Evolutionary conservation across 148 eudicot genomes (phyloP), one percentile per base, ranked within the genome.

Genomic region (Cornus suecica): DNA sequence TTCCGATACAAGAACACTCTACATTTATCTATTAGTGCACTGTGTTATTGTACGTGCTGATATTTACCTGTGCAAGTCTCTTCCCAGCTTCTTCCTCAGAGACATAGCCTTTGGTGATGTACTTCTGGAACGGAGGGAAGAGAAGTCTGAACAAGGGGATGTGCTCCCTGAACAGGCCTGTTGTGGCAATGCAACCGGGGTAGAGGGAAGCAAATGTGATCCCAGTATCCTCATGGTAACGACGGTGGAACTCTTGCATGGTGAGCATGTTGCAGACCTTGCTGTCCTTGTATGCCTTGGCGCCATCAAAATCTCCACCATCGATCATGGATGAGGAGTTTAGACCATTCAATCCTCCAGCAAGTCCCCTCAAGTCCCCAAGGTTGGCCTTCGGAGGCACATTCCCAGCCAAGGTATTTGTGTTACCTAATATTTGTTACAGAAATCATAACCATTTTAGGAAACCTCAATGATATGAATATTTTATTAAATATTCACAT

Each of bases 251-350:
- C 76, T 94, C 98, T 78, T 92, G 98, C 97, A 94, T 94, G 10
- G 97, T 94, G 29, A 94, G 97, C 98, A 94, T 94, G 85, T 94
- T 94, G 83, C 98, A 94, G 16, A 94, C 97, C 84, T 94, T 94
- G 86, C 98, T 92, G 85, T 94, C 98, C 79, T 94, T 94, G 83
- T 94, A 94, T 52, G 98, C 98, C 79, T 94, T 94, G 31, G 98
- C 98, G n/a, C 98, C 98, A 45, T 92, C 98, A 74, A 92, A 94
- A 51, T 90, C 92, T 37, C 97, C 95, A 14, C 98, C 95, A 75
- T 94, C 97, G 30, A 94, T 90, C 98, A 94, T 94, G 37, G 95
- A 34, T 10, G 98, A 94, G 81, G 84, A 85, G 86, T 92, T 90
- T 60, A 89, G 66, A 6, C 91, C 91, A 30, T 85, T 88, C 62